These are phyloP conservation scores for Hansenula anomala DNA, from an alignment of 1,139 yeast species.

Conservation along the genomic window DNA sequence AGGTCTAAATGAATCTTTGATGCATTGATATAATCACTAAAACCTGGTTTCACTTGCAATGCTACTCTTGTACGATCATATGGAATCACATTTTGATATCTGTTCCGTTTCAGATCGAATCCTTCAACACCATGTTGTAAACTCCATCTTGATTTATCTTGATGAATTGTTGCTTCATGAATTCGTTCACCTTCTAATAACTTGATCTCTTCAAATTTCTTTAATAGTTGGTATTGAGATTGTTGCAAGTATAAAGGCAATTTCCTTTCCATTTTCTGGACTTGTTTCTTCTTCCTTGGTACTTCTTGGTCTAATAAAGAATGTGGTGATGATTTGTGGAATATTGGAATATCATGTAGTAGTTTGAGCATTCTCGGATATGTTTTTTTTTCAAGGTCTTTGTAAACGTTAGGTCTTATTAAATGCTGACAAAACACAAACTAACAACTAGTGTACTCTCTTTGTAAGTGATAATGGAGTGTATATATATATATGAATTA, in stretches of 20 bases:
- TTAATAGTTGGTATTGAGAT: slow-evolving; percentile 16
- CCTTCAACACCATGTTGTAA: slow-evolving; percentile 25
- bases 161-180: slow-evolving; percentile 27
- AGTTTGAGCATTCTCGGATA: too few relatives aligned
- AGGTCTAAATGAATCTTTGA: slow-evolving; percentile 14
- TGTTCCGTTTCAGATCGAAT: slow-evolving; percentile 34
- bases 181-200: slow-evolving; percentile 28
- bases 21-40: slow-evolving; percentile 44
- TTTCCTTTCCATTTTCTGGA: not conserved
- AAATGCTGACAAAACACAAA: too few relatives aligned
- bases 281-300: too few relatives aligned
- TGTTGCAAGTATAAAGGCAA: slow-evolving; percentile 25
- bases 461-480: too few relatives aligned
- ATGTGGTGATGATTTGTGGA: too few relatives aligned
- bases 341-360: too few relatives aligned
- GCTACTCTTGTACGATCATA: slow-evolving; percentile 52
- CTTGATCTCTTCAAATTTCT: slow-evolving; percentile 26
- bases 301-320: too few relatives aligned
- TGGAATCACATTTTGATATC: slow-evolving; percentile 56
- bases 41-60: slow-evolving; percentile 28
- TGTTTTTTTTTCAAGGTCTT: too few relatives aligned
- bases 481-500: too few relatives aligned
- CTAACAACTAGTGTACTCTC: too few relatives aligned
- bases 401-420: too few relatives aligned
- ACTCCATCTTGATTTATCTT: slow-evolving; percentile 24